A percentile compares a stretch with the other conserved stretches of the same genome.
Conservation (phyloP, 1,284 basidiomycete genomes). For the Mycena citricolor region DNA sequence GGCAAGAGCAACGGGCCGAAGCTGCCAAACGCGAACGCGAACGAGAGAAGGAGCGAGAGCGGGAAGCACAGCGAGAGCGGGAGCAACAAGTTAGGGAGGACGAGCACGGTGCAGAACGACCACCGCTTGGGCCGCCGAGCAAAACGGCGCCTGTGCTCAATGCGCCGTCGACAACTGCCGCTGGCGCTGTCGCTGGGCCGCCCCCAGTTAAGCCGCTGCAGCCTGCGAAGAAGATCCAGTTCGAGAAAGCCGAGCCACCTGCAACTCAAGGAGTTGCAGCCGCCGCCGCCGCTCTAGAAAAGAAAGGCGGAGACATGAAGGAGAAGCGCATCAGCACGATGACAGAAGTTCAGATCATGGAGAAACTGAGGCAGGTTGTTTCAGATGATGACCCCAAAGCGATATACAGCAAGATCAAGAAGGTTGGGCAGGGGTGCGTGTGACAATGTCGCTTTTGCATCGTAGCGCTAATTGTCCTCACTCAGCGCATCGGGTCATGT, state of each 20-base stretch:
- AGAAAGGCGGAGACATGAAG: conserved; percentile 37
- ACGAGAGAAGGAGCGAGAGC: conserved; percentile 28
- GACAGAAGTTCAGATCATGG: conserved; percentile 98
- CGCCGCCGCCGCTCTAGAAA: conserved; percentile 70
- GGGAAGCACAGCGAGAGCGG: conserved; percentile 31
- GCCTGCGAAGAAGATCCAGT: conserved; percentile 61
- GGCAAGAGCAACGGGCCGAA: conserved; percentile 30
- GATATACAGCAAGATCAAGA: conserved; percentile 96
- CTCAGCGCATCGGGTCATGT: conserved; percentile 93
- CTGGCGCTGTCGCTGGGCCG: conserved; percentile 51
- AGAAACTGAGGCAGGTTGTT: conserved; percentile 91
- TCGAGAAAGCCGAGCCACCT: conserved; percentile 40
- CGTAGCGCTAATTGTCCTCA: too few relatives aligned
- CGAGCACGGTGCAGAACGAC: conserved; percentile 23
- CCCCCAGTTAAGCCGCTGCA: conserved; percentile 77
- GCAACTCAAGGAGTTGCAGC: conserved; percentile 57
- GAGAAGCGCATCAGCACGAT: conserved; percentile 94
- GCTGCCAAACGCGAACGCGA: conserved; percentile 26
- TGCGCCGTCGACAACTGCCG: conserved; percentile 49
- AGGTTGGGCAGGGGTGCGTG: conserved; percentile 94
- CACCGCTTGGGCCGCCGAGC: conserved; percentile 37
- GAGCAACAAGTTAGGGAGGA: conserved; percentile 27
- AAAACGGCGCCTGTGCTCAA: conserved; percentile 47
- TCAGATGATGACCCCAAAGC: conserved; percentile 84
- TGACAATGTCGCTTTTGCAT: conserved; percentile 12